A percentile compares a stretch with the other conserved stretches of the same genome.
phyloP scores from a whole-genome alignment of 306 rosid species.

The Clitoria ternatea region DNA sequence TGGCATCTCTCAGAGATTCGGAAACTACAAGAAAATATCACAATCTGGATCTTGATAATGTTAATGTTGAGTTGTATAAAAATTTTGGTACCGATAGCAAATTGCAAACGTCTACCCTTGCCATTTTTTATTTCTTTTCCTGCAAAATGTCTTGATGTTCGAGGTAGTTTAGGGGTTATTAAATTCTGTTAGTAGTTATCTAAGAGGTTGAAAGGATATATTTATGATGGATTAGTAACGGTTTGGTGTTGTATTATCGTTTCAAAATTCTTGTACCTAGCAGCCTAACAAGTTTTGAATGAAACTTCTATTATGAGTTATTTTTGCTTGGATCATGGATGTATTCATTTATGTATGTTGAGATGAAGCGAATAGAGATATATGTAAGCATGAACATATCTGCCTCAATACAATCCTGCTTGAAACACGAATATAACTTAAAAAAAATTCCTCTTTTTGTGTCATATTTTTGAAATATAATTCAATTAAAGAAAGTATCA shows the following conservation, averaged over 20 bases:
- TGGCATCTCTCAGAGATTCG: constrained; percentile 47
- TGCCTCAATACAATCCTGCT: constrained; percentile 20
- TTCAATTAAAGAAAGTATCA: too few species aligned
- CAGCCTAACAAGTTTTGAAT: background rate
- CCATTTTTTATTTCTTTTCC: constrained; percentile 6
- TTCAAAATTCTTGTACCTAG: background rate
- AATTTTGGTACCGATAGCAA: constrained; percentile 3
- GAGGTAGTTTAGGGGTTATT: constrained; percentile 14
- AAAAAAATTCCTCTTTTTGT: background rate
- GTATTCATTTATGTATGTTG: background rate
- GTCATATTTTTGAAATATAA: background rate
- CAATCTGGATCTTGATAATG: constrained; percentile 33
- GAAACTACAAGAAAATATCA: constrained; percentile 37
- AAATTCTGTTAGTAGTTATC: background rate
- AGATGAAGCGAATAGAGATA: too few species aligned
- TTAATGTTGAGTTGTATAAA: background rate
- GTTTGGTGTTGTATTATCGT: background rate
- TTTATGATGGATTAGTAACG: background rate
- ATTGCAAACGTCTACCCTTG: background rate
- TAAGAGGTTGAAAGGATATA: background rate
- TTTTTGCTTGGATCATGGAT: background rate
- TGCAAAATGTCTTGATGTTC: background rate
- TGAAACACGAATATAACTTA: background rate
- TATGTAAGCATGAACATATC: constrained; percentile 81
- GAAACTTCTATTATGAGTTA: background rate